These are phyloP conservation scores for Akanthomyces uredinophilus DNA, from an alignment of 2,329 filamentous ascomycete genomes.

Conservation along the genomic window DNA sequence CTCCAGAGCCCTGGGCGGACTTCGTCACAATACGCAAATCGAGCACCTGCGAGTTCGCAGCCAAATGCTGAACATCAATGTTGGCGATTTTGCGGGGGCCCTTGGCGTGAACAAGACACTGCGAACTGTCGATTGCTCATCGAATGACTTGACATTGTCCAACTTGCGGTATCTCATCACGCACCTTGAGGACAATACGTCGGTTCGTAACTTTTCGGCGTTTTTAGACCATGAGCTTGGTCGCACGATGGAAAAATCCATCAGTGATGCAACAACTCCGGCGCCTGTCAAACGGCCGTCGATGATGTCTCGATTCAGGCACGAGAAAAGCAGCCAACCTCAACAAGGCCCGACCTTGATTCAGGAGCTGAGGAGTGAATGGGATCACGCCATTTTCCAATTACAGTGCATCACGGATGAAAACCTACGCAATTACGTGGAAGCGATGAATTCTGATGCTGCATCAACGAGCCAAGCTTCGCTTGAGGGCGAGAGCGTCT, in stretches of 20 bases:
- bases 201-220: slow-evolving; percentile 40
- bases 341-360: slow-evolving; percentile 28
- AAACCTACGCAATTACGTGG: slow-evolving; percentile 28
- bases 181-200: slow-evolving; percentile 37
- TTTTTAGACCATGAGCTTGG: slow-evolving; percentile 34
- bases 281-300: slow-evolving; percentile 28
- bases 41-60: slow-evolving; percentile 51
- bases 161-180: slow-evolving; percentile 43
- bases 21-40: slow-evolving; percentile 39
- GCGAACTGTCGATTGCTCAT: slow-evolving; percentile 48
- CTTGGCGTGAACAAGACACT: slow-evolving; percentile 45
- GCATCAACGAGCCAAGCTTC: slow-evolving; percentile 15
- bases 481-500: slow-evolving; percentile 24
- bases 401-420: slow-evolving; percentile 32
- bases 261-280: slow-evolving; percentile 26
- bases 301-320: slow-evolving; percentile 30
- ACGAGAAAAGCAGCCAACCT: slow-evolving; percentile 25
- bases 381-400: slow-evolving; percentile 31
- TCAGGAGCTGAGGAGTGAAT: slow-evolving; percentile 35
- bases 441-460: slow-evolving; percentile 18
- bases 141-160: slow-evolving; percentile 50
- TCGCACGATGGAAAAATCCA: slow-evolving; percentile 30
- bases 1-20: slow-evolving; percentile 43
- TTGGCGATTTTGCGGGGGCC: slow-evolving; percentile 47
- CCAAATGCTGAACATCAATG: slow-evolving; percentile 50